These are phyloP conservation scores for Wakefieldia striispora DNA, from an alignment of 768 basidiomycete species.

Conservation along the genomic window DNA sequence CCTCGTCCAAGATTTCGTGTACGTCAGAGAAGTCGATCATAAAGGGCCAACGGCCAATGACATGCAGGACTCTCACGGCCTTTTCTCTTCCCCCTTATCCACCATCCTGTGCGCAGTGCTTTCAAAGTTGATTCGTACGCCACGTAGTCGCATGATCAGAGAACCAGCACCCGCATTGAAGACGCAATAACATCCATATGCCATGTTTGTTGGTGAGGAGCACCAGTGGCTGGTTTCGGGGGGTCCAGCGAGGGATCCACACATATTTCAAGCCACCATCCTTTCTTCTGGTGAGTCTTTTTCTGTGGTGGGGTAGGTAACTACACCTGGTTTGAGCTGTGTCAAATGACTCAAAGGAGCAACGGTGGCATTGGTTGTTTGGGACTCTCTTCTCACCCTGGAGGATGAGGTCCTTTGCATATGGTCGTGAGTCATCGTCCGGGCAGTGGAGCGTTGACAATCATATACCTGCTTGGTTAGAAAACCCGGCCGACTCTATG, in stretches of 20 bases:
- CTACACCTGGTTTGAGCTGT: background rate
- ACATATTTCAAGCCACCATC: background rate
- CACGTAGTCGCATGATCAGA: background rate
- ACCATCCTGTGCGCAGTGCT: too few relatives aligned
- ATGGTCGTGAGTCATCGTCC: conserved; percentile 19
- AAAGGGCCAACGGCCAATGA: too few relatives aligned
- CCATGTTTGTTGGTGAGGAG: conserved; percentile 1
- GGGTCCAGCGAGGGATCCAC: background rate
- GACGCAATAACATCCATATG: background rate
- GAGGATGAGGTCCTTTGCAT: conserved; percentile 16
- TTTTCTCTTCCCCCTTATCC: background rate
- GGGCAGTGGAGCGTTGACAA: background rate
- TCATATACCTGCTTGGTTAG: background rate
- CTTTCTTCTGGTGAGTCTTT: conserved; percentile 14
- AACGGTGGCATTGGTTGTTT: conserved; percentile 7
- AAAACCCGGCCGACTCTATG: background rate
- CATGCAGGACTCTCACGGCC: too few relatives aligned
- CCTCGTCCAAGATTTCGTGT: too few relatives aligned
- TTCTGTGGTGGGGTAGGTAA: background rate
- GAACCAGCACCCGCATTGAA: background rate
- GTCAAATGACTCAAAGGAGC: conserved; percentile 6
- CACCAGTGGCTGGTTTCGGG: conserved; percentile 2
- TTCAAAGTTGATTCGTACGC: too few relatives aligned
- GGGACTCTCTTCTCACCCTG: conserved; percentile 19
- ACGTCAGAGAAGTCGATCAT: too few relatives aligned